A percentile compares a stretch with the other conserved stretches of the same genome.
Conservation (phyloP, 768 basidiomycete species). For the Butyriboletus loyo region DNA sequence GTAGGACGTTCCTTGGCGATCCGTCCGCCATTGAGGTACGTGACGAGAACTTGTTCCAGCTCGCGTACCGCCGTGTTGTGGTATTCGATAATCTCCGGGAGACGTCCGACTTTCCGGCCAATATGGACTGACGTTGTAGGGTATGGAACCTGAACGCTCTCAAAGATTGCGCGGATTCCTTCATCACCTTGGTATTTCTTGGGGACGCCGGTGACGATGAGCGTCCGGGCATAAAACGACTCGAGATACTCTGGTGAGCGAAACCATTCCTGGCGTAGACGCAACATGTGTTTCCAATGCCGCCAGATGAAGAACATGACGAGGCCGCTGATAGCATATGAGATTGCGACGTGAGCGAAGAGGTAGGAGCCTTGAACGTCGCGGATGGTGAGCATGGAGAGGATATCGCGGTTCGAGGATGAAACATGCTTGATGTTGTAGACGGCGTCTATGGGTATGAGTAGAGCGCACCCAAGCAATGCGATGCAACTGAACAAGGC, state of each 20-base stretch:
- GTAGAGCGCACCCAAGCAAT: conserved; percentile 60
- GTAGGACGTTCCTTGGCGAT: conserved; percentile 80
- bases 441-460: conserved; percentile 83
- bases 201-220: conserved; percentile 77
- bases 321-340: conserved; percentile 76
- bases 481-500: conserved; percentile 66
- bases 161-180: conserved; percentile 76
- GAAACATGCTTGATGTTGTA: conserved; percentile 76
- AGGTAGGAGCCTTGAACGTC: conserved; percentile 69
- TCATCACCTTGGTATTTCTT: conserved; percentile 82
- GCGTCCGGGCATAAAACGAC: conserved; percentile 91
- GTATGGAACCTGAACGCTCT: conserved; percentile 74
- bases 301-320: conserved; percentile 69
- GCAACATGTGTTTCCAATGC: conserved; percentile 78
- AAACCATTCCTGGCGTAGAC: conserved; percentile 83
- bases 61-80: conserved; percentile 94
- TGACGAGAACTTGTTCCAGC: conserved; percentile 84
- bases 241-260: conserved; percentile 83
- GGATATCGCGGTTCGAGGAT: conserved; percentile 49
- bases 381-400: conserved; percentile 84
- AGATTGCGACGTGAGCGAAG: conserved; percentile 80
- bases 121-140: conserved; percentile 91
- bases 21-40: conserved; percentile 81
- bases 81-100: conserved; percentile 88
- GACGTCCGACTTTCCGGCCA: conserved; percentile 79